These are phyloP conservation scores for Chaetomium sp. DNA, from an alignment of 2,329 filamentous ascomycete genomes.

Conservation along the genomic window DNA sequence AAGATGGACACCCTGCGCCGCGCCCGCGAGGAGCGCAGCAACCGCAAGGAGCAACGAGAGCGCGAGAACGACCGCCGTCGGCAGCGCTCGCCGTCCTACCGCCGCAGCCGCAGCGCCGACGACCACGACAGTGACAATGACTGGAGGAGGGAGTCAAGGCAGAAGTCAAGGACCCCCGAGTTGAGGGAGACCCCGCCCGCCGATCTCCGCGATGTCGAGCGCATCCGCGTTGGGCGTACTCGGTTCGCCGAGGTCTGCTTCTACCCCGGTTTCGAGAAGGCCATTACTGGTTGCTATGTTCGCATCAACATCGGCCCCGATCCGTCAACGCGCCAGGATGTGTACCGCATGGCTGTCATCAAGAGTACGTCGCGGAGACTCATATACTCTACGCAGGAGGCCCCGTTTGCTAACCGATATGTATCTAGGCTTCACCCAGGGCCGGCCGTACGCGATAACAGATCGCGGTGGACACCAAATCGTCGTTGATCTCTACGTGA, in stretches of 20 bases:
- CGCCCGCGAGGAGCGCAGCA: slow-evolving; percentile 57
- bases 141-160: slow-evolving; percentile 48
- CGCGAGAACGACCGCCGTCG: slow-evolving; percentile 56
- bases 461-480: slow-evolving; percentile 67
- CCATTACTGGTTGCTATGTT: slow-evolving; percentile 76
- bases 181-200: slow-evolving; percentile 62
- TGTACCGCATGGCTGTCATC: slow-evolving; percentile 84
- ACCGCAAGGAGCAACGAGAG: slow-evolving; percentile 56
- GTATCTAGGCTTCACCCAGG: slow-evolving; percentile 61
- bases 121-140: slow-evolving; percentile 76
- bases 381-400: too few species aligned
- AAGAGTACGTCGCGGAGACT: slow-evolving; percentile 53
- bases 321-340: slow-evolving; percentile 61
- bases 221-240: slow-evolving; percentile 73
- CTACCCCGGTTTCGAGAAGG: slow-evolving; percentile 79
- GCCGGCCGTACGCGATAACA: slow-evolving; percentile 77
- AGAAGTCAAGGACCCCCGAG: slow-evolving; percentile 48
- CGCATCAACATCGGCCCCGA: slow-evolving; percentile 79
- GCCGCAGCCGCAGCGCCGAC: slow-evolving; percentile 45
- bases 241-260: slow-evolving; percentile 91
- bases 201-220: slow-evolving; percentile 74
- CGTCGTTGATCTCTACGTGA: slow-evolving; percentile 78
- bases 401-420: slow-evolving; percentile 1
- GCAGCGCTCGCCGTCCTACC: slow-evolving; percentile 37
- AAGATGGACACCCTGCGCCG: slow-evolving; percentile 66